These are phyloP conservation scores for Fallopia convolvulus DNA, from an alignment of 148 eudicot species.

Conservation along the genomic window DNA sequence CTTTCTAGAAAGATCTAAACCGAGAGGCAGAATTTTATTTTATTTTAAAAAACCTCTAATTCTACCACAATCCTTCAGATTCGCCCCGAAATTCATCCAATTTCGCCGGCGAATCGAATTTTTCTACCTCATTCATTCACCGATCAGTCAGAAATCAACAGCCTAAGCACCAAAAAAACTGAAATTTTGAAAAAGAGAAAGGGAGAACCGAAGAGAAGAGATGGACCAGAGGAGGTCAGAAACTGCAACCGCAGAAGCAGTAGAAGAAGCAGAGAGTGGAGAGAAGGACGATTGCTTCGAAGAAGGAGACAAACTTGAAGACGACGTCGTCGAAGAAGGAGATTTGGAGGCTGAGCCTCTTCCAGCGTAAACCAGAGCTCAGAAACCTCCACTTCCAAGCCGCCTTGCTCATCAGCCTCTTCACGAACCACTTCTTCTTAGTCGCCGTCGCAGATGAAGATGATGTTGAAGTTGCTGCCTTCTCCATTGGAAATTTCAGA, in stretches of 20 bases:
- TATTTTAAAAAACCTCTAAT: neutral
- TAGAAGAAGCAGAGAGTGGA: slow-evolving; percentile 48
- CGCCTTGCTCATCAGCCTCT: slow-evolving; percentile 25
- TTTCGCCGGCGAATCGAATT: neutral
- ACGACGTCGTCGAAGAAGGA: slow-evolving; percentile 32
- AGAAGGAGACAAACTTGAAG: slow-evolving; percentile 39
- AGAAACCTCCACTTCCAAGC: slow-evolving; percentile 26
- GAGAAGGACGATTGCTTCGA: slow-evolving; percentile 38
- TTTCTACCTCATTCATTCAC: too few species aligned
- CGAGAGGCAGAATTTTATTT: neutral
- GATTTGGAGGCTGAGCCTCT: slow-evolving; percentile 19
- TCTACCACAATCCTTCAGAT: neutral
- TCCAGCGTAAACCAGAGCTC: slow-evolving; percentile 31
- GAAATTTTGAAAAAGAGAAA: neutral
- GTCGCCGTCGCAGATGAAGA: neutral
- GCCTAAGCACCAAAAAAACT: neutral
- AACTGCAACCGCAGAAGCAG: slow-evolving; percentile 51
- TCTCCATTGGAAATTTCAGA: neutral
- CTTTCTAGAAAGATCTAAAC: too few species aligned
- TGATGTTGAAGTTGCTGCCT: neutral
- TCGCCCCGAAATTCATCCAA: neutral
- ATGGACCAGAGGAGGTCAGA: slow-evolving; percentile 14
- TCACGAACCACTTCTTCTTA: slow-evolving; percentile 19
- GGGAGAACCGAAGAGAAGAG: neutral
- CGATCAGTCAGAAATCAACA: neutral